Percentiles rank a stretch among this genome's conserved stretches.
Evolutionary conservation across 108 stramenopile genomes (phyloP).

Genomic region (Halocafeteria seosinensis): DNA sequence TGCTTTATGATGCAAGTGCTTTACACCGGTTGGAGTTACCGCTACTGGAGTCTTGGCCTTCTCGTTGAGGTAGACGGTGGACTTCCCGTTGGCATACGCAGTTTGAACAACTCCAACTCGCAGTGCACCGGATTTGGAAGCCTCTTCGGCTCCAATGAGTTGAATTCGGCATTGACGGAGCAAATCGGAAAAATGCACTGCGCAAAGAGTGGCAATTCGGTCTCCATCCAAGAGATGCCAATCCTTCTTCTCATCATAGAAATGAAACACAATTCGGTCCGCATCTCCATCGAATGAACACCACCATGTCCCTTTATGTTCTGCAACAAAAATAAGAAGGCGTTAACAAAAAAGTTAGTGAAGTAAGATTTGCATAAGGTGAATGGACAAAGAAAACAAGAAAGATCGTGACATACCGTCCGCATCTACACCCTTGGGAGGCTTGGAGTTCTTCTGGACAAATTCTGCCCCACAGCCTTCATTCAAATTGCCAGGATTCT

Average conservation of each 20-base stretch:
- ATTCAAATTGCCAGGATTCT: slow-evolving; percentile 57
- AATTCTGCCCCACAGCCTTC: slow-evolving; percentile 75
- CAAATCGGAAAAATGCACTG: slow-evolving; percentile 60
- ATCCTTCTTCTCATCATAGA: slow-evolving; percentile 13
- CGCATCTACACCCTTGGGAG: slow-evolving; percentile 19
- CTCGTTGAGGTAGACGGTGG: slow-evolving; percentile 55
- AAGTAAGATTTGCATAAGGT: too few species aligned
- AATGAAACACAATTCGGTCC: slow-evolving; percentile 88
- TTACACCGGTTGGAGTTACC: slow-evolving; percentile 61
- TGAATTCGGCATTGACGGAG: slow-evolving; percentile 45
- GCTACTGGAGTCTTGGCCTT: background rate
- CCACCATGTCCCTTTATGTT: slow-evolving; percentile 10
- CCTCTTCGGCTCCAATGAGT: background rate
- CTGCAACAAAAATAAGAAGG: too few species aligned
- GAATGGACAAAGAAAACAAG: too few species aligned
- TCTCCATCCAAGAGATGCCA: slow-evolving; percentile 81
- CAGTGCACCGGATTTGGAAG: too few species aligned
- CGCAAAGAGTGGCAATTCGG: slow-evolving; percentile 71
- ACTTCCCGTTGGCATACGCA: slow-evolving; percentile 94
- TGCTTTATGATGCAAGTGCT: slow-evolving; percentile 81
- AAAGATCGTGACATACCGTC: too few species aligned
- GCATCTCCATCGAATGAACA: slow-evolving; percentile 88
- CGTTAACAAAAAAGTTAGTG: too few species aligned
- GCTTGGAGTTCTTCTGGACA: slow-evolving; percentile 63
- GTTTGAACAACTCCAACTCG: slow-evolving; percentile 87